Conservation (phyloP, 768 basidiomycete genomes). For the Gloeostereum incarnatum region DNA sequence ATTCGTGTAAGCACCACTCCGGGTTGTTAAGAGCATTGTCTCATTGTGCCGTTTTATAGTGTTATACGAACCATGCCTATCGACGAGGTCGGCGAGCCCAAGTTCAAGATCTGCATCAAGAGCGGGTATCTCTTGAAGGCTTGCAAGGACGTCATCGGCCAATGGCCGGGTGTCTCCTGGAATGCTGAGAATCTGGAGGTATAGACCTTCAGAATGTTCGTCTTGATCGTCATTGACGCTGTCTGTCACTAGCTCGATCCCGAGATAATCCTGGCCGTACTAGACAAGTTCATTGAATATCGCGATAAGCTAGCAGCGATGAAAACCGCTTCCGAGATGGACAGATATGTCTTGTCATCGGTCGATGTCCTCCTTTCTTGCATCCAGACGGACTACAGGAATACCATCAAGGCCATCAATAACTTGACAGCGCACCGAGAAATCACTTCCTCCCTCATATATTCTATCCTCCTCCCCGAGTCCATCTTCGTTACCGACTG, state of each 20-base stretch:
- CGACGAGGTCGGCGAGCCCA: slow-evolving; percentile 22
- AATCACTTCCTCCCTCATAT: slow-evolving; percentile 48
- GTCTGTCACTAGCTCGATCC: slow-evolving; percentile 35
- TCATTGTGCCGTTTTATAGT: slow-evolving; percentile 15
- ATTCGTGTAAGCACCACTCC: slow-evolving; percentile 30
- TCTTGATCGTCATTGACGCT: not conserved
- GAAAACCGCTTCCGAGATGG: slow-evolving; percentile 27
- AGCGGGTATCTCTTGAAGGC: slow-evolving; percentile 48
- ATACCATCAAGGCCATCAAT: slow-evolving; percentile 34
- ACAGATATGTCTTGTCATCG: slow-evolving; percentile 32
- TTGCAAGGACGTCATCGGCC: slow-evolving; percentile 47
- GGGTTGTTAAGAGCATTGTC: not conserved
- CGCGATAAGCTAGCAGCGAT: slow-evolving; percentile 25
- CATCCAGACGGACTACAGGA: slow-evolving; percentile 37
- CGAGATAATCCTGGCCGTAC: slow-evolving; percentile 45
- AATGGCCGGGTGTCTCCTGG: slow-evolving; percentile 56
- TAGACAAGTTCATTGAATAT: slow-evolving; percentile 35
- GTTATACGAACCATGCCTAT: slow-evolving; percentile 41
- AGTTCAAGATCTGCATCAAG: slow-evolving; percentile 47
- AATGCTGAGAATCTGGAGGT: slow-evolving; percentile 49
- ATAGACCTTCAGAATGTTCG: not conserved
- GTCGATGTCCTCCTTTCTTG: slow-evolving; percentile 41
- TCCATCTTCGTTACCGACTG: slow-evolving; percentile 42
- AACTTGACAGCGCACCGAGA: slow-evolving; percentile 43
- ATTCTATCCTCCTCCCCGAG: slow-evolving; percentile 45